Percentiles rank a stretch among this genome's conserved stretches.
phyloP scores from a whole-genome alignment of 257 asterid genomes.

The Petunia secreta region DNA sequence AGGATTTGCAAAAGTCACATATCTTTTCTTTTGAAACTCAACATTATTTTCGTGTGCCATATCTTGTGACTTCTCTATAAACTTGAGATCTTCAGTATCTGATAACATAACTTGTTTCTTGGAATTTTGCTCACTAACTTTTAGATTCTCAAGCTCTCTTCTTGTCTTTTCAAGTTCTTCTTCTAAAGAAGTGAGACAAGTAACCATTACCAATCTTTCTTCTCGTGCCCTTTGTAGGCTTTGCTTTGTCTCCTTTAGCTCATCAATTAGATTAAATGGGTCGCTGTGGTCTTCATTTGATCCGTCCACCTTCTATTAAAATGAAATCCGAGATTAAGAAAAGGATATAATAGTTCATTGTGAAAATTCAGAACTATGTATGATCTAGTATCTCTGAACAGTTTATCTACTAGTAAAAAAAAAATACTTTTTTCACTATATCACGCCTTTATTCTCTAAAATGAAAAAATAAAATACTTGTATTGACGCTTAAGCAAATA shows the following conservation, averaged over 20 bases:
- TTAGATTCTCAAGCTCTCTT: conserved; percentile 57
- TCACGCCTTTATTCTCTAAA: no score
- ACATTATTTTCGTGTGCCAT: conserved; percentile 19
- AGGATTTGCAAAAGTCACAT: conserved; percentile 63
- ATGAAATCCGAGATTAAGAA: neutral
- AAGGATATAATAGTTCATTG: no score
- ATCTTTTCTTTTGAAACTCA: conserved; percentile 67
- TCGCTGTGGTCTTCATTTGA: conserved; percentile 24
- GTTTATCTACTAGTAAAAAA: no score
- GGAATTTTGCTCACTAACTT: conserved; percentile 17
- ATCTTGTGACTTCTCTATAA: conserved; percentile 40
- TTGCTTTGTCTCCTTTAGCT: conserved; percentile 72
- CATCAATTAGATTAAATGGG: conserved; percentile 26
- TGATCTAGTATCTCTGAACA: no score
- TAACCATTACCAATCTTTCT: conserved; percentile 65
- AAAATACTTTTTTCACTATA: no score
- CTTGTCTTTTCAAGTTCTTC: conserved; percentile 69
- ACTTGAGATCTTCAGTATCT: conserved; percentile 57
- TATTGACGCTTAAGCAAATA: conserved; percentile 22
- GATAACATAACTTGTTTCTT: conserved; percentile 30
- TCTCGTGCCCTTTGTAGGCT: conserved; percentile 63
- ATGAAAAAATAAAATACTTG: conserved; percentile 10
- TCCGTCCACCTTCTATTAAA: conserved; percentile 42
- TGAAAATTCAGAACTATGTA: no score
- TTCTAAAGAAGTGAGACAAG: conserved; percentile 59